phyloP scores from a whole-genome alignment of 495 filamentous ascomycete species.

The Neurospora sp. region DNA sequence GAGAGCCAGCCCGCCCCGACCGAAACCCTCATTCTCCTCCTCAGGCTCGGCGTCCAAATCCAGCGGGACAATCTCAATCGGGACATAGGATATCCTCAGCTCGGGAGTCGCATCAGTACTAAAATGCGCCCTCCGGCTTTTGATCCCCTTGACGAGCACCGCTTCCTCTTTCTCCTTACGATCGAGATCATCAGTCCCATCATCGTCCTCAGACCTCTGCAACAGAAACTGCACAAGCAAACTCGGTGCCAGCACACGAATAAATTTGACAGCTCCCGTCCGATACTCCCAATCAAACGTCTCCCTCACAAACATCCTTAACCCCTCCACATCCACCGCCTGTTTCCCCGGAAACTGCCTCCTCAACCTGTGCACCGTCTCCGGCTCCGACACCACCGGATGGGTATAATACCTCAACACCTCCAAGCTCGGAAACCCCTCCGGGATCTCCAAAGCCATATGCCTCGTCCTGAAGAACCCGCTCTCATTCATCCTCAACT shows the following conservation, averaged over 20 bases:
- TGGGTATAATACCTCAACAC: conserved; percentile 79
- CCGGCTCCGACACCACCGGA: conserved; percentile 60
- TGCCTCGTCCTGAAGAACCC: conserved; percentile 70
- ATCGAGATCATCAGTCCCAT: conserved; percentile 28
- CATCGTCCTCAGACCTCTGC: conserved; percentile 15
- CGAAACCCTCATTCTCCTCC: conserved; percentile 38
- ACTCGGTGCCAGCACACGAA: conserved; percentile 69
- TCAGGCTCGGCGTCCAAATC: conserved; percentile 61
- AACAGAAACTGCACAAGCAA: conserved; percentile 59
- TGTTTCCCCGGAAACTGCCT: conserved; percentile 50
- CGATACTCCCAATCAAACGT: conserved; percentile 79
- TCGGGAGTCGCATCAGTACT: conserved; percentile 68
- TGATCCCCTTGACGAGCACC: conserved; percentile 48
- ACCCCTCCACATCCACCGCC: conserved; percentile 52
- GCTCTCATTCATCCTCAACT: conserved; percentile 76
- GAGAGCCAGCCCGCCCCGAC: conserved; percentile 39
- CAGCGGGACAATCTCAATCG: conserved; percentile 64
- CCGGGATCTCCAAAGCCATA: conserved; percentile 62
- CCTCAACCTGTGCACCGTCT: conserved; percentile 49
- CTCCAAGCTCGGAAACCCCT: conserved; percentile 66
- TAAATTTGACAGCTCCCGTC: conserved; percentile 73
- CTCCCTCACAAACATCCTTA: conserved; percentile 64
- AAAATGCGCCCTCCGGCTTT: conserved; percentile 55
- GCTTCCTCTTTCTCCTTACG: conserved; percentile 35
- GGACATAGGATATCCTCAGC: conserved; percentile 66